Evolutionary conservation across 2,329 filamentous ascomycete species (phyloP), one percentile per base, ranked within the genome.

Genomic region (Aspergillus niger): DNA sequence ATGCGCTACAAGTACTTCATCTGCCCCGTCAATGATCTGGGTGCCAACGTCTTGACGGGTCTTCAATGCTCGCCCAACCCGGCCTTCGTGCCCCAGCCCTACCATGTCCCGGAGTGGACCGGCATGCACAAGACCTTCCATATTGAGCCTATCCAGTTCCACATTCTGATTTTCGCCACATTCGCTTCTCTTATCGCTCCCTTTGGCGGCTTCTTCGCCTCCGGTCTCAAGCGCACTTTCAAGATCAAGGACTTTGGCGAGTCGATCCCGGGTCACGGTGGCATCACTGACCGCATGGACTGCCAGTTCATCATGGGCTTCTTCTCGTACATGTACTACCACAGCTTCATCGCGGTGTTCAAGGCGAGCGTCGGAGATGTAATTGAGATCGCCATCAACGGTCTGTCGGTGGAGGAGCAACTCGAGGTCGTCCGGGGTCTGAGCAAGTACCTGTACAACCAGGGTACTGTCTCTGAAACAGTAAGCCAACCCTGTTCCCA

Each of bases 281-380:
- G 95, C 69, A 98, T 99, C 81, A 99, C 95, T 15, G 95, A 99
- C 75, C 91, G 95, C 63, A 98, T 99, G 94, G 95, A 99, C 75
- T 99, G 95, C 77, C 95, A 99, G 75, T 99, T 99, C 80, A 98
- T 98, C 81, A 99, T 99, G 95, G 95, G 95, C 8, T 95, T 97
- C 79, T 98, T 99, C 72, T 87, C 94, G 15, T 98, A 92, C 81
- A 93, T 99, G 85, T 99, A 99, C 80, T 99, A 96, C 80, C 93
- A 97, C 76, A 95, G 91, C 72, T 99, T 99, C 76, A 94, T 99
- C 71, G 93, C 93, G 3, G 84, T 92, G 6, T 88, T 97, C 82
- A 92, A 94, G 77, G 88, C 90, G 41, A 92, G 84, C 59, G 89
- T 97, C 20, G 95, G 94, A 20, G 87, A 87, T 57, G 90, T 99